A percentile compares a stretch with the other conserved stretches of the same genome.
Conservation (phyloP, 352 stramenopile genomes). For the Phytophthora aleatoria region DNA sequence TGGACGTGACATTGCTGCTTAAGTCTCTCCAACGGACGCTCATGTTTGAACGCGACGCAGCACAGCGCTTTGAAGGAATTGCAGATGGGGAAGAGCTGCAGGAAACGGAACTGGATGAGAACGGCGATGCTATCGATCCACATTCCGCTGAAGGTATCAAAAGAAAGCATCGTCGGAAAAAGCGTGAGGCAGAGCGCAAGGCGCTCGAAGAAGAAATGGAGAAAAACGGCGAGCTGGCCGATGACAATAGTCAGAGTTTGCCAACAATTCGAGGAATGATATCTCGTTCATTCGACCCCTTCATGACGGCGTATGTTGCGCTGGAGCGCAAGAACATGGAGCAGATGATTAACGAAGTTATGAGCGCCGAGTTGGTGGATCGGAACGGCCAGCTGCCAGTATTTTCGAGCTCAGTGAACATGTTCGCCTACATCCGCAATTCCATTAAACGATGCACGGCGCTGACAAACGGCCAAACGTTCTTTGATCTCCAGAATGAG, state of each 20-base stretch:
- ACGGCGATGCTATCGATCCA: constrained; percentile 73
- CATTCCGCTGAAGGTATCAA: constrained; percentile 79
- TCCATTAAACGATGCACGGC: constrained; percentile 97
- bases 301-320: constrained; percentile 97
- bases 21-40: constrained; percentile 76
- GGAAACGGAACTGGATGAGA: constrained; percentile 73
- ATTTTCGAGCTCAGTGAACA: constrained; percentile 96
- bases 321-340: constrained; percentile 97
- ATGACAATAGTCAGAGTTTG: constrained; percentile 49
- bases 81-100: constrained; percentile 48
- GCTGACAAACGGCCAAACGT: constrained; percentile 97
- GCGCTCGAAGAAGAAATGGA: constrained; percentile 68
- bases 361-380: constrained; percentile 94
- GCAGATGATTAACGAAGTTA: constrained; percentile 90
- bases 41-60: constrained; percentile 82
- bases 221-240: constrained; percentile 54
- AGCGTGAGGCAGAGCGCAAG: constrained; percentile 70
- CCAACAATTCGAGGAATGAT: constrained; percentile 85
- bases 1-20: constrained; percentile 74
- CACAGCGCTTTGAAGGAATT: constrained; percentile 69
- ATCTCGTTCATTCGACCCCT: constrained; percentile 95
- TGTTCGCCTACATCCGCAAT: constrained; percentile 99
- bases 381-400: constrained; percentile 94
- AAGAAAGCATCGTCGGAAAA: constrained; percentile 75
- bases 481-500: constrained; percentile 96